Evolutionary conservation across 768 basidiomycete genomes (phyloP).

Genomic region (Macrolepiota dolichaula): DNA sequence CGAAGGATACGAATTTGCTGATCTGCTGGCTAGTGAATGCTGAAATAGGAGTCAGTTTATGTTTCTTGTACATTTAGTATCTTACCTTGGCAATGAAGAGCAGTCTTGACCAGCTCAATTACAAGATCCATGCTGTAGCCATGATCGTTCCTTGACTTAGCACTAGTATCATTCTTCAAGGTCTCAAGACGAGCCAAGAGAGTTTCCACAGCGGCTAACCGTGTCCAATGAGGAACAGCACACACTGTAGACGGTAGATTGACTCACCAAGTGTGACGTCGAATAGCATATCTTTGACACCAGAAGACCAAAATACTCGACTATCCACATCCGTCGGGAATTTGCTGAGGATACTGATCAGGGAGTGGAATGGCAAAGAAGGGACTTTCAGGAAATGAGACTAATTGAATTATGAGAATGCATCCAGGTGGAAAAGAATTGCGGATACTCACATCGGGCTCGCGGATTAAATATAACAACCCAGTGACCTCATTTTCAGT

Average conservation of each 20-base stretch:
- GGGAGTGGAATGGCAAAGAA: conserved; percentile 75
- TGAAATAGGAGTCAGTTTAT: conserved; percentile 21
- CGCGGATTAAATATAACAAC: conserved; percentile 66
- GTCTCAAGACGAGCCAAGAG: conserved; percentile 42
- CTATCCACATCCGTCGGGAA: conserved; percentile 78
- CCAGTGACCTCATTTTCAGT: conserved; percentile 65
- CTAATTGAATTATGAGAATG: conserved; percentile 32
- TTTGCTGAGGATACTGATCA: conserved; percentile 71
- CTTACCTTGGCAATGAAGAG: conserved; percentile 56
- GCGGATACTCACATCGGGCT: conserved; percentile 60
- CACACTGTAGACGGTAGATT: neutral
- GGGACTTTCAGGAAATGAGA: conserved; percentile 87
- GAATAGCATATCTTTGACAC: conserved; percentile 62
- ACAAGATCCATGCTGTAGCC: conserved; percentile 38
- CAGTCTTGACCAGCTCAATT: conserved; percentile 43
- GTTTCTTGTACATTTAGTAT: neutral
- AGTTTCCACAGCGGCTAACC: conserved; percentile 2
- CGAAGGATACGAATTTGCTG: conserved; percentile 13
- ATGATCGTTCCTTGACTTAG: conserved; percentile 28
- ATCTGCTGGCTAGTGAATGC: conserved; percentile 66
- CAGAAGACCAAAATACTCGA: conserved; percentile 67
- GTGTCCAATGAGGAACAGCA: conserved; percentile 6
- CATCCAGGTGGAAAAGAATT: neutral
- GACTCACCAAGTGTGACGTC: conserved; percentile 31
- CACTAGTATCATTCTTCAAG: conserved; percentile 36